Conservation (phyloP, 805 yeast species). For the Starmerella kuoi region DNA sequence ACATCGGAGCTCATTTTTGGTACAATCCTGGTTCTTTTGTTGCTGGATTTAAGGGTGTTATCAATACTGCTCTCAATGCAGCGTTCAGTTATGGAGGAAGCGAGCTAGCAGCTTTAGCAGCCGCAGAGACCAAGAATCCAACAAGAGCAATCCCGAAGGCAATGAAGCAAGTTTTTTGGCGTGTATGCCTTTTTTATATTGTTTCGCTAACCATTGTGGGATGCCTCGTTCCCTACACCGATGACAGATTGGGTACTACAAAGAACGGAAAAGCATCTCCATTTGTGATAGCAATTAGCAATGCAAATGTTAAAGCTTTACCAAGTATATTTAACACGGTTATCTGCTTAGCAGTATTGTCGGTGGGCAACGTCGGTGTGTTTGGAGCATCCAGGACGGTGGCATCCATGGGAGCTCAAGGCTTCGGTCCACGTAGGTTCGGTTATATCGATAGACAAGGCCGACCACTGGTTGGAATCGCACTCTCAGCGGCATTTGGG, state of each 20-base stretch:
- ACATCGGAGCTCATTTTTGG: slow-evolving; percentile 51
- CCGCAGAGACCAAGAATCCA: slow-evolving; percentile 64
- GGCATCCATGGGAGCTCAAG: slow-evolving; percentile 53
- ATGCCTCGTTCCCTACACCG: slow-evolving; percentile 54
- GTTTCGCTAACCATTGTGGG: slow-evolving; percentile 43
- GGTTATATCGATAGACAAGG: slow-evolving; percentile 59
- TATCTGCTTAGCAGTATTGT: slow-evolving; percentile 51
- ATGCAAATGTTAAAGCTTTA: slow-evolving; percentile 50
- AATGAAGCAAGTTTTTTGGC: slow-evolving; percentile 70
- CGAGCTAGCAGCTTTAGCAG: slow-evolving; percentile 58
- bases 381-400: slow-evolving; percentile 57
- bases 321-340: slow-evolving; percentile 63
- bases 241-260: slow-evolving; percentile 37
- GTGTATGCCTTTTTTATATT: slow-evolving; percentile 58
- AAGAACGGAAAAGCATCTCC: slow-evolving; percentile 57
- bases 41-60: slow-evolving; percentile 53
- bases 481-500: slow-evolving; percentile 35
- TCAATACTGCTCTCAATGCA: slow-evolving; percentile 55
- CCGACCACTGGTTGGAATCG: slow-evolving; percentile 55
- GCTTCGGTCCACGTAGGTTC: slow-evolving; percentile 45
- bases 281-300: slow-evolving; percentile 52
- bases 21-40: slow-evolving; percentile 48
- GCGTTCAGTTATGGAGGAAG: slow-evolving; percentile 70
- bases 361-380: slow-evolving; percentile 59
- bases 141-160: slow-evolving; percentile 56